These are phyloP conservation scores for Monosporozyma servazzii DNA, from an alignment of 805 yeast species.

Conservation along the genomic window DNA sequence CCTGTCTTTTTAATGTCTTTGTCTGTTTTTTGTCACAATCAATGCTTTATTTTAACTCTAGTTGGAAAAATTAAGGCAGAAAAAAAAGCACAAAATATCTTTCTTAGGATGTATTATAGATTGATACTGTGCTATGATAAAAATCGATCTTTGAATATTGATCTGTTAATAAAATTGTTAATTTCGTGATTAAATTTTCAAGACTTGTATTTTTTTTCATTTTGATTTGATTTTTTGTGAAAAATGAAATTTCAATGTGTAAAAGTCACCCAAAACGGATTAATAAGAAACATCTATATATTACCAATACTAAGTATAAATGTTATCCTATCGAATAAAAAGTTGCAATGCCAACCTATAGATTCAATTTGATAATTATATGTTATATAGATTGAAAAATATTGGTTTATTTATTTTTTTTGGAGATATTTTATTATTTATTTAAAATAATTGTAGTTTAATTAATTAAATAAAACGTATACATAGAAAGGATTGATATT, in stretches of 20 bases:
- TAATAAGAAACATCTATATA: not conserved
- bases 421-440: constrained; percentile 1
- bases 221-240: too few species aligned
- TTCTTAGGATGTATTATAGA: too few species aligned
- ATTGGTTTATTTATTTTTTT: not conserved
- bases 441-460: not conserved
- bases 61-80: too few species aligned
- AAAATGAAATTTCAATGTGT: not conserved
- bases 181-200: not conserved
- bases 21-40: not conserved
- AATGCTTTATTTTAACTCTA: not conserved
- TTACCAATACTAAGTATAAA: not conserved
- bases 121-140: too few species aligned
- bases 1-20: not conserved
- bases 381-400: too few species aligned
- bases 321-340: too few species aligned
- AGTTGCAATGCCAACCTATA: too few species aligned
- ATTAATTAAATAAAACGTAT: constrained; percentile 1
- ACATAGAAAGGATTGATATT: constrained; percentile 1
- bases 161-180: not conserved
- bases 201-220: not conserved
- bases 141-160: not conserved
- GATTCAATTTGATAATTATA: not conserved
- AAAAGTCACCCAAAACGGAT: not conserved
- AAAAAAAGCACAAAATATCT: too few species aligned